Base-by-base conservation (phyloP, 768 basidiomycete genomes). In the Collybia mongolica region DNA sequence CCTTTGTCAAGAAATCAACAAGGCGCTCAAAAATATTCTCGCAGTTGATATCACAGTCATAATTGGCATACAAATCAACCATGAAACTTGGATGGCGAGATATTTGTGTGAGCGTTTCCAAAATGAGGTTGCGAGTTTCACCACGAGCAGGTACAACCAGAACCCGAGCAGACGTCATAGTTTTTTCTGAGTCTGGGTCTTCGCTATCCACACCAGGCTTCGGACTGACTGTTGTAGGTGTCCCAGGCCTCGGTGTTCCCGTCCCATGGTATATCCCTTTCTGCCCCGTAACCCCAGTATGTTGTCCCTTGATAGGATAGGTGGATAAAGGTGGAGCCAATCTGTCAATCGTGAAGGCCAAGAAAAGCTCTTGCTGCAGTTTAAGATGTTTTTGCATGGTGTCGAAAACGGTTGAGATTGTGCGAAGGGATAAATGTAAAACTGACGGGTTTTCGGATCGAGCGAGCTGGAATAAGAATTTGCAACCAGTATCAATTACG, bases 1-100 rank as follows among this genome's bases (percentile, higher is more conserved):
- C 93, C 75, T 90, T 88, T 6, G 92, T 90, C 55, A 93, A 70
- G 65, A 98, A 97, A 20, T 87, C 90, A 52, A 95, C 72, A 18
- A 98, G 70, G 14, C 91, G 77, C 64, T 98, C 95, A 58, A 95
- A 96, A 49, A 98, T 69, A 65, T 98, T 96, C 72, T 98, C 97
- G 65, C 92, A 93, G 61, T 98, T 96, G 56, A 89, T 84, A 61
- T 97, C 93, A 61, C 94, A 98, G 64, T 99, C 97, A 66, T 98
- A 99, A 66, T 98, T 99, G 48, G 84, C 79, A 72, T 93, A 99
- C 12, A 97, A 73, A 60, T 98, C 93, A 40, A 96, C 91, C 89
- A 97, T 93, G 72, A 96, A 95, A 62, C 86, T 90, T 2, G 90
- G 83, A 59, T 89, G 84, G 2, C 88, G 77, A 14, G 90, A 86